Conservation (phyloP, 257 asterid genomes). For the Echites panduratus region DNA sequence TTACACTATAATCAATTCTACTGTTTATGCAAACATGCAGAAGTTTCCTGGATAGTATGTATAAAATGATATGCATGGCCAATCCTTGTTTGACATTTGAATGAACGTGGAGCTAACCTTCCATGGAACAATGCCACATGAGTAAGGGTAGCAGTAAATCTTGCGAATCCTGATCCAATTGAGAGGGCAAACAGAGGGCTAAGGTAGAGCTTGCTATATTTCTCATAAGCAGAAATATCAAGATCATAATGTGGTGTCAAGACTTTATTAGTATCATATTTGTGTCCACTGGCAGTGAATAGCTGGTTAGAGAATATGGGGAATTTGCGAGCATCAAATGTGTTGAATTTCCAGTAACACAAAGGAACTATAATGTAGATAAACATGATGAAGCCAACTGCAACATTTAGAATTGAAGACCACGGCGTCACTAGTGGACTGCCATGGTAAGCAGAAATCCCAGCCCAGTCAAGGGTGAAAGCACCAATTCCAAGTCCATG, state of each 20-base stretch:
- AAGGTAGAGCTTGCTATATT: conserved; percentile 86
- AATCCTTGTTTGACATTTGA: not conserved
- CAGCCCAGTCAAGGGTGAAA: conserved; percentile 99
- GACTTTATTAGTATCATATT: conserved; percentile 68
- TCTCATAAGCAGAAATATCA: conserved; percentile 59
- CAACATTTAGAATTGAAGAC: conserved; percentile 71
- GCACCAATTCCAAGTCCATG: conserved; percentile 97
- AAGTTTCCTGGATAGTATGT: not conserved
- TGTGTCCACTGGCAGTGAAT: conserved; percentile 63
- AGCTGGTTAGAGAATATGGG: conserved; percentile 90
- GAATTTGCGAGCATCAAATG: conserved; percentile 79
- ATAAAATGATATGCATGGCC: not conserved
- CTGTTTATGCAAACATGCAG: not conserved
- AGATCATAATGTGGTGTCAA: conserved; percentile 85
- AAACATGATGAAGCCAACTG: conserved; percentile 79
- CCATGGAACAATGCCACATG: conserved; percentile 91
- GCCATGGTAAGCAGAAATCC: conserved; percentile 95
- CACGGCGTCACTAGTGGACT: conserved; percentile 95
- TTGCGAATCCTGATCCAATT: conserved; percentile 90
- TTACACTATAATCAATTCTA: not conserved
- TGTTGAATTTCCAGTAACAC: conserved; percentile 91
- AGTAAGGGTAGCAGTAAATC: conserved; percentile 85
- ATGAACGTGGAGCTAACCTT: conserved; percentile 44
- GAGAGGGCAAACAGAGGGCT: conserved; percentile 96
- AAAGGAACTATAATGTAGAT: conserved; percentile 82